Conservation (phyloP, 2,329 filamentous ascomycete genomes). For the Neofusicoccum sp. region DNA sequence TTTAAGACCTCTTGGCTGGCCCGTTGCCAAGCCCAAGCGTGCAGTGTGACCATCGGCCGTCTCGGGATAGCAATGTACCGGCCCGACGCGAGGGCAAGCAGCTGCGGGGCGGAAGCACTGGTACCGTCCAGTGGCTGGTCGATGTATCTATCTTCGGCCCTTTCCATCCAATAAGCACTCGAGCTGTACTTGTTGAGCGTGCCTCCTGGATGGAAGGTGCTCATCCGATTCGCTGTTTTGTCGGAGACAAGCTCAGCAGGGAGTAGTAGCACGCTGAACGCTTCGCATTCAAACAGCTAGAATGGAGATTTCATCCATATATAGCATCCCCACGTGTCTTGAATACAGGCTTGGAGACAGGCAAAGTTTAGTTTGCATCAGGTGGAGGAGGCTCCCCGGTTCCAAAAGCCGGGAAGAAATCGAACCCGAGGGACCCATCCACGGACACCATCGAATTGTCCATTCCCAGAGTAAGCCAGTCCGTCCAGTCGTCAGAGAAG, state of each 20-base stretch:
- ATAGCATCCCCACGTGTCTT: no score
- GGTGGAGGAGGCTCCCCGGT: neutral
- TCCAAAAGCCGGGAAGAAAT: neutral
- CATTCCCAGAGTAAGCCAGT: neutral
- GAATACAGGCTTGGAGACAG: no score
- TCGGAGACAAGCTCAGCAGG: no score
- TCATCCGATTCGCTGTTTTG: neutral
- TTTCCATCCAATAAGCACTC: neutral
- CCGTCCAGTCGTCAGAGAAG: neutral
- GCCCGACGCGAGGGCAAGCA: neutral
- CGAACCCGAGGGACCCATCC: neutral
- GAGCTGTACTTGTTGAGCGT: neutral
- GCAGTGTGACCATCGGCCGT: neutral
- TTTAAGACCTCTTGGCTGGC: neutral
- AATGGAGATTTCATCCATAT: no score
- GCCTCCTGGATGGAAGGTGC: neutral
- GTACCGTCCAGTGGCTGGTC: neutral
- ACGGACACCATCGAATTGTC: no score
- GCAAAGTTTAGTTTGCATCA: neutral
- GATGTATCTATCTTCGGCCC: neutral
- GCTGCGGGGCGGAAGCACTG: neutral
- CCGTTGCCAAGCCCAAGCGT: neutral
- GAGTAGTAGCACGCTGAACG: no score
- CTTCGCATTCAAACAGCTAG: no score
- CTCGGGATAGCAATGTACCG: neutral